Evolutionary conservation across 176 grass and related monocot genomes (phyloP).

Genomic region (Olyra latifolia): DNA sequence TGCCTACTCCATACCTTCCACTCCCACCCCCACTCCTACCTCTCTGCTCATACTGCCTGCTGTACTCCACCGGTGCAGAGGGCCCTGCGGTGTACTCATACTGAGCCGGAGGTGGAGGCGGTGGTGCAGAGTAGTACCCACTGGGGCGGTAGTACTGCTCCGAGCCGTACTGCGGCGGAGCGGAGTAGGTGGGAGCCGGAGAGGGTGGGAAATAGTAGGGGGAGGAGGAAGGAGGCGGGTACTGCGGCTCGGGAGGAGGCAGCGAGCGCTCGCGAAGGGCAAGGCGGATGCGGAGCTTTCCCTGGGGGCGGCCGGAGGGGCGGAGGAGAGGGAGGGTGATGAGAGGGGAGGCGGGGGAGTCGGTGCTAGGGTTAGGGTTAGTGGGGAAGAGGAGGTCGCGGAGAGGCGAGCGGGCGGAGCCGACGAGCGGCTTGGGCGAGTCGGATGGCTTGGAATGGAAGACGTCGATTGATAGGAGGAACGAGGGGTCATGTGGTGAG

Average conservation of each 20-base stretch:
- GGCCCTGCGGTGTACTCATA: conserved; percentile 52
- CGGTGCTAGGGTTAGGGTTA: conserved; percentile 53
- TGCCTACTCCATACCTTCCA: conserved; percentile 55
- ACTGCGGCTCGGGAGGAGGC: conserved; percentile 64
- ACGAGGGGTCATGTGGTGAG: conserved; percentile 58
- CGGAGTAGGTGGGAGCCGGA: conserved; percentile 50
- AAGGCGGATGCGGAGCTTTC: conserved; percentile 76
- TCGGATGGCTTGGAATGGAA: conserved; percentile 98
- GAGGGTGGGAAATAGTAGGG: conserved; percentile 59
- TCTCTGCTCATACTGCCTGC: conserved; percentile 47
- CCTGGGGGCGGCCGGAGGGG: conserved; percentile 85
- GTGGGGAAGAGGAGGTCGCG: conserved; percentile 61
- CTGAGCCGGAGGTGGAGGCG: conserved; percentile 30
- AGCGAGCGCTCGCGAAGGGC: conserved; percentile 64
- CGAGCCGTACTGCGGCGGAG: conserved; percentile 51
- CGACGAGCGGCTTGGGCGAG: conserved; percentile 88
- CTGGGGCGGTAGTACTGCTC: conserved; percentile 52
- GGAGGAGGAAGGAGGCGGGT: conserved; percentile 56
- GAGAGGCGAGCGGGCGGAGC: conserved; percentile 61
- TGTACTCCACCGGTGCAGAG: conserved; percentile 77
- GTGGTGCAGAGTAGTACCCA: conserved; percentile 52
- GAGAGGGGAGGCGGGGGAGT: conserved; percentile 25
- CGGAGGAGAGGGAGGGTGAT: conserved; percentile 77
- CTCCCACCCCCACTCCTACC: conserved; percentile 27
- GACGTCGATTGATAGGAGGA: conserved; percentile 75